Percentiles rank a stretch among this genome's conserved stretches.
Evolutionary conservation across 495 filamentous ascomycete species (phyloP).

Genomic region (Aspergillus saccharolyticus): DNA sequence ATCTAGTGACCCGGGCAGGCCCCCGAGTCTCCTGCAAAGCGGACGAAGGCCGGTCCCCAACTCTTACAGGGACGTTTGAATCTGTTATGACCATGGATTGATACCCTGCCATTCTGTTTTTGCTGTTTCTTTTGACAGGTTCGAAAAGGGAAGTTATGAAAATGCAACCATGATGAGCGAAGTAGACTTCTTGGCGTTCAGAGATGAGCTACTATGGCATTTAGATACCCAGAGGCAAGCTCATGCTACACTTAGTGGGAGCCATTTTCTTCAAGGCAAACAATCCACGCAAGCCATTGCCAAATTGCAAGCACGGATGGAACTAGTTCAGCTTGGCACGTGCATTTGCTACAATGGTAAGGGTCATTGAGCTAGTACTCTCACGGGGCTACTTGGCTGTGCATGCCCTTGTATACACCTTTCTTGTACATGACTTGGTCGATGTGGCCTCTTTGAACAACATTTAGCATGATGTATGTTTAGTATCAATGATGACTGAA

Average conservation of each 20-base stretch:
- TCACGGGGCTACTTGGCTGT: neutral
- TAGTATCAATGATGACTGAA: neutral
- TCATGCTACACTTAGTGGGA: neutral
- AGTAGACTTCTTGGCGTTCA: no score
- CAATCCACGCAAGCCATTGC: no score
- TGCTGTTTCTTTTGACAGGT: no score
- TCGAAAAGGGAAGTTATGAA: no score
- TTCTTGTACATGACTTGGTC: neutral
- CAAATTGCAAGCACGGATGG: no score
- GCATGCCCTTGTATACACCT: neutral
- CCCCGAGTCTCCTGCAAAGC: slow-evolving; percentile 42
- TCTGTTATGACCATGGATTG: neutral
- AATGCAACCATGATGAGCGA: no score
- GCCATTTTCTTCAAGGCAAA: no score
- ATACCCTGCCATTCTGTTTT: no score
- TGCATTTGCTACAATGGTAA: no score
- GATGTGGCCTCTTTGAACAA: slow-evolving; percentile 60
- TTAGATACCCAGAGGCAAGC: neutral
- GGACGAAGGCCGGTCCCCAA: slow-evolving; percentile 36
- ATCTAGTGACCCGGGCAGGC: slow-evolving; percentile 27
- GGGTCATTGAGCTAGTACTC: no score
- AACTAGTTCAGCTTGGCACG: no score
- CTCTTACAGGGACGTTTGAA: slow-evolving; percentile 30
- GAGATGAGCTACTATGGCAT: neutral
- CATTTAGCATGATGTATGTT: neutral